A percentile compares a stretch with the other conserved stretches of the same genome.
Conservation (phyloP, 2,329 filamentous ascomycete genomes). For the Hypoxylon sp. region DNA sequence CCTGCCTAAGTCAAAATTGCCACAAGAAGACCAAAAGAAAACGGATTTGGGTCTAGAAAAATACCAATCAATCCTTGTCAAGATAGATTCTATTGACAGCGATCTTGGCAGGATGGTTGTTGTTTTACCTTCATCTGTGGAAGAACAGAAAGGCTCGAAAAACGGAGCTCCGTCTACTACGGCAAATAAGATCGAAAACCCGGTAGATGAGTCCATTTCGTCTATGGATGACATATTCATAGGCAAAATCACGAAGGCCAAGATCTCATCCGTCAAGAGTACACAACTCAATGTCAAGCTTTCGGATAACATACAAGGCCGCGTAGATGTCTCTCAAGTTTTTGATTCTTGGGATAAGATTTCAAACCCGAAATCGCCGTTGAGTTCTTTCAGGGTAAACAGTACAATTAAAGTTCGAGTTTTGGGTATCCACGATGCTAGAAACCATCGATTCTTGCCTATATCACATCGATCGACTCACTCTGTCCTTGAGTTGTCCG, state of each 20-base stretch:
- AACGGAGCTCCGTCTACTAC: slow-evolving; percentile 53
- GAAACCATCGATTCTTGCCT: slow-evolving; percentile 91
- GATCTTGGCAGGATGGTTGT: slow-evolving; percentile 77
- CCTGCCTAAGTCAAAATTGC: slow-evolving; percentile 83
- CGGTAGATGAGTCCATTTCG: slow-evolving; percentile 73
- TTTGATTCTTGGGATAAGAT: slow-evolving; percentile 94
- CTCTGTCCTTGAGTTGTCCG: slow-evolving; percentile 88
- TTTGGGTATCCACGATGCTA: slow-evolving; percentile 89
- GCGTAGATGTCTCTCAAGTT: slow-evolving; percentile 90
- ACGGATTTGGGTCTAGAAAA: slow-evolving; percentile 84
- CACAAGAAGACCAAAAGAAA: slow-evolving; percentile 75
- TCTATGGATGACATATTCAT: slow-evolving; percentile 80
- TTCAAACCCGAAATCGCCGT: slow-evolving; percentile 82
- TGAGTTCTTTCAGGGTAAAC: slow-evolving; percentile 80
- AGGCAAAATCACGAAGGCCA: slow-evolving; percentile 81
- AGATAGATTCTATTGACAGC: slow-evolving; percentile 79
- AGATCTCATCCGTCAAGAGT: slow-evolving; percentile 85
- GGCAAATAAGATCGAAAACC: slow-evolving; percentile 60
- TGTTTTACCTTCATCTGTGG: slow-evolving; percentile 62
- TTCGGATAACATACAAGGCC: slow-evolving; percentile 90
- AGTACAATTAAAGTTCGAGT: slow-evolving; percentile 81
- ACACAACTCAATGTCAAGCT: slow-evolving; percentile 94
- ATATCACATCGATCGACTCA: slow-evolving; percentile 88
- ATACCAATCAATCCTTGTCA: slow-evolving; percentile 81
- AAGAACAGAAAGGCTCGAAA: slow-evolving; percentile 59